Percentiles rank a stretch among this genome's conserved stretches.
phyloP scores from a whole-genome alignment of 2,329 filamentous ascomycete species.

The Apiospora malaysiana region DNA sequence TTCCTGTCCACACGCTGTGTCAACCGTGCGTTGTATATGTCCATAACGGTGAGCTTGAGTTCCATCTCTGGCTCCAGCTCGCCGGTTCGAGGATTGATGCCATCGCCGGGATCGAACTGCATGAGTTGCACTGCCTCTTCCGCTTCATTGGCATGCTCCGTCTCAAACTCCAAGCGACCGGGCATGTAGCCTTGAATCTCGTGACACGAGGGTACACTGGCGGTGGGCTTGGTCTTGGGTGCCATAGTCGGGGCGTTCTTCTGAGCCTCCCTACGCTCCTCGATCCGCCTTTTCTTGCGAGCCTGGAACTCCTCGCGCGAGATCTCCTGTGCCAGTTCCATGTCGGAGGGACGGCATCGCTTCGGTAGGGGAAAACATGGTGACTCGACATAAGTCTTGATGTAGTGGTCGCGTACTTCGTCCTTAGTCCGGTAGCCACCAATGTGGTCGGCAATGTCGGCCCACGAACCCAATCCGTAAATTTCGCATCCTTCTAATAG shows the following conservation, averaged over 20 bases:
- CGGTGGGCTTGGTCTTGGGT: slow-evolving; percentile 94
- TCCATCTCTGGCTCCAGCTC: slow-evolving; percentile 96
- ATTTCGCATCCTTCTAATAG: slow-evolving; percentile 93
- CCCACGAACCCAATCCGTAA: slow-evolving; percentile 96
- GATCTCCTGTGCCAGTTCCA: slow-evolving; percentile 76
- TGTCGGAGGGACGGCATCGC: slow-evolving; percentile 83
- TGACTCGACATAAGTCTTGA: slow-evolving; percentile 85
- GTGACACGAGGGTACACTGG: slow-evolving; percentile 93
- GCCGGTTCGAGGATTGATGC: slow-evolving; percentile 80
- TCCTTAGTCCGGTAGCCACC: slow-evolving; percentile 94
- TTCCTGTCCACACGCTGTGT: slow-evolving; percentile 93
- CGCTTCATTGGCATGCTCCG: slow-evolving; percentile 95
- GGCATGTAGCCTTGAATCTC: slow-evolving; percentile 99
- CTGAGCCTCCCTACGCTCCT: slow-evolving; percentile 85
- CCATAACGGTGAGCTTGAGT: slow-evolving; percentile 96
- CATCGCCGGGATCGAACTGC: slow-evolving; percentile 97
- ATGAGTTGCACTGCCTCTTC: slow-evolving; percentile 98
- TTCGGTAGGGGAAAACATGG: slow-evolving; percentile 85
- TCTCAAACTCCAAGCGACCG: slow-evolving; percentile 95
- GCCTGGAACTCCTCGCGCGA: slow-evolving; percentile 92
- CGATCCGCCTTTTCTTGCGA: slow-evolving; percentile 90
- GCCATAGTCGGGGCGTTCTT: slow-evolving; percentile 83
- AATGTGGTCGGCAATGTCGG: slow-evolving; percentile 97
- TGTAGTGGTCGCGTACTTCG: slow-evolving; percentile 94
- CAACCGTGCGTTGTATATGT: slow-evolving; percentile 93